These are phyloP conservation scores for Babesia ovata DNA, from an alignment of 169 alveolate species.

Conservation along the genomic window DNA sequence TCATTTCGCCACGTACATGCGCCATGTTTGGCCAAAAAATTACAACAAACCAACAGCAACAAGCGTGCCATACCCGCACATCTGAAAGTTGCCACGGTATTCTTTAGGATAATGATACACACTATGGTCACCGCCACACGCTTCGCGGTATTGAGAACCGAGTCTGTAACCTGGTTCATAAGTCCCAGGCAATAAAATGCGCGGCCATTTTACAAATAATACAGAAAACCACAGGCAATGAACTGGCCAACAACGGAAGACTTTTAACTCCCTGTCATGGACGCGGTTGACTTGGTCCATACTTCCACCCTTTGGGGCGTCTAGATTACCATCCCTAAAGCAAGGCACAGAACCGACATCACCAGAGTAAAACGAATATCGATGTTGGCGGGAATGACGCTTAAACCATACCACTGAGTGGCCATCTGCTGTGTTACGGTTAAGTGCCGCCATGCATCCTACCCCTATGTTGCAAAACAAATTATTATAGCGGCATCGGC, in stretches of 20 bases:
- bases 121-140: constrained; percentile 81
- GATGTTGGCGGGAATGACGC: constrained; percentile 72
- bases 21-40: constrained; percentile 63
- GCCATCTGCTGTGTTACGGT: no score
- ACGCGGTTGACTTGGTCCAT: constrained; percentile 58
- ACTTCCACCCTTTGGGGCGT: constrained; percentile 48
- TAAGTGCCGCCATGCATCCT: no score
- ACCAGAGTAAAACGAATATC: constrained; percentile 77
- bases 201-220: constrained; percentile 78
- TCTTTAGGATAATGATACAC: constrained; percentile 72
- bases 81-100: constrained; percentile 72
- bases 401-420: constrained; percentile 75
- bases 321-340: constrained; percentile 72
- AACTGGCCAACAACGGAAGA: constrained; percentile 5
- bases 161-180: constrained; percentile 83
- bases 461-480: no score
- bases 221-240: constrained; percentile 75
- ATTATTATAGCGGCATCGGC: no score
- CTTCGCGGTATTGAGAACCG: constrained; percentile 82
- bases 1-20: not conserved
- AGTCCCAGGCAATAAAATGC: constrained; percentile 81
- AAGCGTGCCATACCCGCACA: constrained; percentile 76
- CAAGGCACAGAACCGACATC: constrained; percentile 75
- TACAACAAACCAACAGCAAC: constrained; percentile 76
- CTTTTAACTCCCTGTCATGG: constrained; percentile 52